Percentiles rank a stretch among this genome's conserved stretches.
These are phyloP conservation scores for Cladophialophora immunda DNA, from an alignment of 2,329 filamentous ascomycete species.

Conservation along the genomic window DNA sequence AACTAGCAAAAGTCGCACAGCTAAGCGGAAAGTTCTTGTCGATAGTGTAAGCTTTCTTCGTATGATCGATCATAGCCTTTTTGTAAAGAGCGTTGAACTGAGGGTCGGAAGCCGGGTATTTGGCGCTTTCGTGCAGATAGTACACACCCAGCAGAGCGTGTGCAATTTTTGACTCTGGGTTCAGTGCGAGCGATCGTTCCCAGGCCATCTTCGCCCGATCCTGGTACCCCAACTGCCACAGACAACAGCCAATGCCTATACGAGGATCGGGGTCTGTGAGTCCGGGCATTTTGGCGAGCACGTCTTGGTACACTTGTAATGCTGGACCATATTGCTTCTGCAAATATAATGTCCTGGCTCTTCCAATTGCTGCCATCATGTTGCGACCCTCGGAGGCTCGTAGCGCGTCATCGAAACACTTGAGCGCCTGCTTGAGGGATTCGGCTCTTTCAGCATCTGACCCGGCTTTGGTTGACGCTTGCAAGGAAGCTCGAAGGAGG, in stretches of 20 bases:
- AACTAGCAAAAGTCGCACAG: constrained; percentile 87
- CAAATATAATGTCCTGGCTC: constrained; percentile 85
- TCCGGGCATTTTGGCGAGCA: constrained; percentile 83
- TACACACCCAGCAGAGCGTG: constrained; percentile 90
- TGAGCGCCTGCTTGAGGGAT: constrained; percentile 82
- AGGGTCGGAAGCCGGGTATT: constrained; percentile 81
- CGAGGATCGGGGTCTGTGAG: constrained; percentile 92
- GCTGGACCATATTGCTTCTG: constrained; percentile 87
- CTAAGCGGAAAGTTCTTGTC: constrained; percentile 91
- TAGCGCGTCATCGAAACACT: constrained; percentile 93
- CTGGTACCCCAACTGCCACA: constrained; percentile 96
- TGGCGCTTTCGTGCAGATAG: constrained; percentile 85
- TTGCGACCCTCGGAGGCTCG: constrained; percentile 86
- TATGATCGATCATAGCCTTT: constrained; percentile 93
- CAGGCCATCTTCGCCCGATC: constrained; percentile 90
- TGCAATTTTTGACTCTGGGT: constrained; percentile 84
- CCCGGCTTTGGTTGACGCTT: constrained; percentile 74
- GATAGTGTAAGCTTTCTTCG: constrained; percentile 90
- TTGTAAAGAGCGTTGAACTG: constrained; percentile 87
- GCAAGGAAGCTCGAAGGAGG: constrained; percentile 85
- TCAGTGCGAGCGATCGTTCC: constrained; percentile 78
- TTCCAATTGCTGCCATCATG: constrained; percentile 90
- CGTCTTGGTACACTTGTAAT: constrained; percentile 84
- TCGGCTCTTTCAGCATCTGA: constrained; percentile 75
- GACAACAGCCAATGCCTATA: constrained; percentile 94